Conservation (phyloP, 495 filamentous ascomycete species). For the Tuber calosporum region DNA sequence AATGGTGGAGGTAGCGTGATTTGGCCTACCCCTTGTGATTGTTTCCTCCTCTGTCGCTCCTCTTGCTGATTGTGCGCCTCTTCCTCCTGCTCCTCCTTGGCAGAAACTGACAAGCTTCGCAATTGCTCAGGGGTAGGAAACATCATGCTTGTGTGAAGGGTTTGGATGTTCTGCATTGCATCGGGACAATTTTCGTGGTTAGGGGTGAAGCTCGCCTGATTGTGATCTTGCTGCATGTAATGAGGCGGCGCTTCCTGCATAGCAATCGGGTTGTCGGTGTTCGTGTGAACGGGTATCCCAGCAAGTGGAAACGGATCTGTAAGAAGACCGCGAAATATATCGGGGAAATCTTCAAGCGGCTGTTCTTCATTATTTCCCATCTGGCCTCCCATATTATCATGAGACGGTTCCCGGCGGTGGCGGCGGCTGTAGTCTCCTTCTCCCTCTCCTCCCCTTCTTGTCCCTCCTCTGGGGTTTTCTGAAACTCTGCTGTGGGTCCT, state of each 20-base stretch:
- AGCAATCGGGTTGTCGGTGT: conserved; percentile 27
- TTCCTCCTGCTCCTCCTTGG: not conserved
- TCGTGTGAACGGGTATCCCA: conserved; percentile 32
- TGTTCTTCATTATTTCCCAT: conserved; percentile 4
- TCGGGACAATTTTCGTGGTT: conserved; percentile 12
- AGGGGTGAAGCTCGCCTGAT: conserved; percentile 14
- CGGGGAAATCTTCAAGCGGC: conserved; percentile 21
- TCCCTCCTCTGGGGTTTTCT: conserved; percentile 30
- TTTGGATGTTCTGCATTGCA: conserved; percentile 15
- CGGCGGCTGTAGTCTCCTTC: conserved; percentile 13
- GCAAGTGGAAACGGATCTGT: conserved; percentile 28
- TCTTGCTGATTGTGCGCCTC: conserved; percentile 19
- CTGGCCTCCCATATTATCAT: conserved; percentile 10
- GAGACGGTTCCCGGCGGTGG: not conserved
- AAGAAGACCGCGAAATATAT: conserved; percentile 33
- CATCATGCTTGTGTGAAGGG: conserved; percentile 14
- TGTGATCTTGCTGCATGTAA: conserved; percentile 10
- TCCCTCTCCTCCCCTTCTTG: conserved; percentile 30
- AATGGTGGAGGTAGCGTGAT: conserved; percentile 26
- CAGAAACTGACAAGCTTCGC: not conserved
- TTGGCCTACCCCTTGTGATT: conserved; percentile 25
- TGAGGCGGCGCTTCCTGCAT: conserved; percentile 27
- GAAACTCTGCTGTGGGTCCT: not conserved
- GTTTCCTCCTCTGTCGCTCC: conserved; percentile 25
- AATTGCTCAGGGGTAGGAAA: conserved; percentile 19